Percentiles rank a stretch among this genome's conserved stretches.
Evolutionary conservation across 75 land plant genomes (phyloP).

Genomic region (Pinus tabuliformis): DNA sequence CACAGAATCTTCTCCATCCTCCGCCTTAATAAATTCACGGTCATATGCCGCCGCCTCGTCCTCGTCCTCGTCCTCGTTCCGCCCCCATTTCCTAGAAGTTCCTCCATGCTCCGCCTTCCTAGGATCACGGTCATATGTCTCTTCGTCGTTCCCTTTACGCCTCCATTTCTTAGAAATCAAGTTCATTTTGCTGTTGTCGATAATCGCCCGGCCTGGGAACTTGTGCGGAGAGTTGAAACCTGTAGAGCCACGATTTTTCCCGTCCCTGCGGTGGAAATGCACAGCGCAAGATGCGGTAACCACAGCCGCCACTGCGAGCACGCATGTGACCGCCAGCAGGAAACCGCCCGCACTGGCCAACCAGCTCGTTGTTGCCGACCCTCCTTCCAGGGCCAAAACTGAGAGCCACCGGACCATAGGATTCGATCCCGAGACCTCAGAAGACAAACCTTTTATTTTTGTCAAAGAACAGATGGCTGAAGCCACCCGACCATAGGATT

Average conservation of each 20-base stretch:
- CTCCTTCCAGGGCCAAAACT: background rate
- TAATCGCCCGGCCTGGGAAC: background rate
- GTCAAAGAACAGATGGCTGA: too few species aligned
- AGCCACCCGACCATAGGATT: too few species aligned
- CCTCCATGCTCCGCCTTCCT: background rate
- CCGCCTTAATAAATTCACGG: background rate
- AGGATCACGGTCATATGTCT: background rate
- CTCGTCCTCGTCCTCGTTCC: too few species aligned
- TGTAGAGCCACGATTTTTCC: background rate
- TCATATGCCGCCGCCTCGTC: too few species aligned
- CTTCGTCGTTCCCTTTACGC: background rate
- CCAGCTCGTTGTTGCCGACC: too few species aligned
- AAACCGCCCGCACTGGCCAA: background rate
- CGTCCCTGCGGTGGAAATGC: background rate
- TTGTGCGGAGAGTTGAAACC: background rate
- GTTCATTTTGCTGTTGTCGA: background rate
- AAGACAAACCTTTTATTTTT: too few species aligned
- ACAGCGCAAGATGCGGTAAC: background rate
- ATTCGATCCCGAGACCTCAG: background rate
- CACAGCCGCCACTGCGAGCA: background rate
- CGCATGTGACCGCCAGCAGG: background rate
- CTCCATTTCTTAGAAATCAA: background rate
- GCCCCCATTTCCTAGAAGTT: too few species aligned
- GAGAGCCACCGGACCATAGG: background rate
- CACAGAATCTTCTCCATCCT: conserved; percentile 23